Percentiles rank a stretch among this genome's conserved stretches.
Conservation (phyloP, 331 rosid species). For the Pyrus hybrid region DNA sequence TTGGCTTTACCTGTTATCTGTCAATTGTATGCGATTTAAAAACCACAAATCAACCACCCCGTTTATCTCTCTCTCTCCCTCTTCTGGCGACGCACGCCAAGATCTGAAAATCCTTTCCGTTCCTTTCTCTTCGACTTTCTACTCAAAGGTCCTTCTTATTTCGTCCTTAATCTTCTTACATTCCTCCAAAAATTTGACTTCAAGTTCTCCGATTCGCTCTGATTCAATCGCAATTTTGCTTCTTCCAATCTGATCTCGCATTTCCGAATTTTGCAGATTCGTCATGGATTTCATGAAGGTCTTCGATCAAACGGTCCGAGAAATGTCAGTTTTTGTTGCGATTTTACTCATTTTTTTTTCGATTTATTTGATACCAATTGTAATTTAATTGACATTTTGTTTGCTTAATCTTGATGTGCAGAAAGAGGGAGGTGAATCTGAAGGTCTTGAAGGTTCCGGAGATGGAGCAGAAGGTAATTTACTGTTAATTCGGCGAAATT, state of each 20-base stretch:
- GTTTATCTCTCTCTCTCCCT: not conserved
- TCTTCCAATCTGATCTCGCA: not conserved
- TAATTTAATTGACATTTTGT: not conserved
- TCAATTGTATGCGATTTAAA: not conserved
- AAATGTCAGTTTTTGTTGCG: conserved; percentile 53
- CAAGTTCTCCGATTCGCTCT: not conserved
- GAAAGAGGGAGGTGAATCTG: conserved; percentile 98
- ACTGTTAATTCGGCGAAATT: not conserved
- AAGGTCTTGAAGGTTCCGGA: conserved; percentile 98
- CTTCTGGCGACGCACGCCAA: not conserved
- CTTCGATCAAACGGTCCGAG: conserved; percentile 97
- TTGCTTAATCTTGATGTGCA: conserved; percentile 22
- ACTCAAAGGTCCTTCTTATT: not conserved
- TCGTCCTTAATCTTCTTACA: not conserved
- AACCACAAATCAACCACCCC: not conserved
- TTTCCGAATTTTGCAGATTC: conserved; percentile 34
- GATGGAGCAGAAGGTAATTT: conserved; percentile 89
- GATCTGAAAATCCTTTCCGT: conserved; percentile 10
- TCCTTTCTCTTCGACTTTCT: not conserved
- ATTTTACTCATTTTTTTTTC: not conserved
- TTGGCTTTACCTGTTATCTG: not conserved
- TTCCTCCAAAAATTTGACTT: too few relatives aligned
- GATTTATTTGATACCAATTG: not conserved
- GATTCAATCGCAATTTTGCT: not conserved
- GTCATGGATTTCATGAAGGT: conserved; percentile 99